Evolutionary conservation across 768 basidiomycete genomes (phyloP), one percentile per base, ranked within the genome.

Genomic region (Leucocoprinus leucothites): DNA sequence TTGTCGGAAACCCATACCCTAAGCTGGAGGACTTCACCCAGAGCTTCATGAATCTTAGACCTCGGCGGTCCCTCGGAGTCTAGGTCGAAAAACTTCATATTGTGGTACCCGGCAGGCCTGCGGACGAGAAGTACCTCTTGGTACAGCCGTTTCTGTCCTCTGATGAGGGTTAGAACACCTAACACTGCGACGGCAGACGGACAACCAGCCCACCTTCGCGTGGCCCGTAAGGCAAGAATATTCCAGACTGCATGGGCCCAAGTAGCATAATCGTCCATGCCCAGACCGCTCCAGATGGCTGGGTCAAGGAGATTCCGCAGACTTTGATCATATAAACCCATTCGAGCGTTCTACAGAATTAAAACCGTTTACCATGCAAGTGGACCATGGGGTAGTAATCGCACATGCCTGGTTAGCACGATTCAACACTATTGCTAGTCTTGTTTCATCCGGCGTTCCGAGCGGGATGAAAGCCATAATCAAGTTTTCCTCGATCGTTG

Each of bases 181-280:
- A 26, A 25, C 14, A 1, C 26, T 25, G 22, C 22, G n/a, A n/a
- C 24, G 26, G 9, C 45, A 5, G 4, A 11, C 9, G 18, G 21
- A 19, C 22, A 19, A 18, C 25, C 8, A 47, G 65, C 72, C 40
- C 65, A 89, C 91, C 85, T 79, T 51, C 91, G 82, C 56, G 81
- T 82, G 11, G 85, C 80, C 21, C 87, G 80, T 57, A 91, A 67
- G 11, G 77, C 78, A 24, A 94, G 72, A 51, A 89, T 79, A 64
- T 89, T 82, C 92, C 91, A 94, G 43, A 92, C 78, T 64, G 86
- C 81, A 46, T 76, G 73, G 18, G 87, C 84, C 91, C 92, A 94
- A 31, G 76, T 69, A n/a, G 73, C 70, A 65, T 89, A 89, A 65
- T 87, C 85, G 35, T 77, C 71, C 18, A 89, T 65, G 11, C 77